Percentiles rank a stretch among this genome's conserved stretches.
phyloP scores from a whole-genome alignment of 805 yeast species.

The Candida hispaniensis region DNA sequence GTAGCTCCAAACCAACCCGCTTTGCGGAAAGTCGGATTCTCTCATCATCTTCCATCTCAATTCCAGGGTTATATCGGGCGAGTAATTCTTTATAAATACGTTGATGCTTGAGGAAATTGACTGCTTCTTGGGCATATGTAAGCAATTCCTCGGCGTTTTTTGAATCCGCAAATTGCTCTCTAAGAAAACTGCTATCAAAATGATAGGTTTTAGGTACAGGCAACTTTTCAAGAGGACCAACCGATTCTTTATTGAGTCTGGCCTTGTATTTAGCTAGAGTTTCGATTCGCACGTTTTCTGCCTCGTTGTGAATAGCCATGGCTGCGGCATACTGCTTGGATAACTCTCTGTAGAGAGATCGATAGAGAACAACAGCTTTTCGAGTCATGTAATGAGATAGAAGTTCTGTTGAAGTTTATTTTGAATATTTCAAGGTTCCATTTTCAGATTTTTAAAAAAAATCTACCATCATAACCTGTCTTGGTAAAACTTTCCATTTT shows the following conservation, averaged over 20 bases:
- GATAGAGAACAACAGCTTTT: slow-evolving; percentile 17
- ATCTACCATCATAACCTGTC: no score
- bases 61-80: slow-evolving; percentile 80
- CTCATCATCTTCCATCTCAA: slow-evolving; percentile 65
- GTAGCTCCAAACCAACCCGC: slow-evolving; percentile 75
- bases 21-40: slow-evolving; percentile 71
- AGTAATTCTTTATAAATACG: slow-evolving; percentile 65
- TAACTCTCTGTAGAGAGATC: slow-evolving; percentile 24
- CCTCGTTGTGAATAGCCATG: slow-evolving; percentile 18
- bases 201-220: slow-evolving; percentile 3
- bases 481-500: no score
- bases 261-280: slow-evolving; percentile 16
- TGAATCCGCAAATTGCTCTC: slow-evolving; percentile 17
- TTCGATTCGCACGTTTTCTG: slow-evolving; percentile 16
- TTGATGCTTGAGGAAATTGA: slow-evolving; percentile 57
- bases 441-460: no score
- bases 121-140: slow-evolving; percentile 46
- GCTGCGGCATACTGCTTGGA: slow-evolving; percentile 21
- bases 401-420: no score
- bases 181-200: slow-evolving; percentile 20
- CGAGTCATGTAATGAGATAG: no score
- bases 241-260: slow-evolving; percentile 8
- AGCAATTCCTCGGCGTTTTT: slow-evolving; percentile 17
- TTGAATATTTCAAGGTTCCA: no score
- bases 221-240: slow-evolving; percentile 6